Percentiles rank a stretch among this genome's conserved stretches.
Evolutionary conservation across 805 yeast genomes (phyloP).

Genomic region (Phaffomyces opuntiae): DNA sequence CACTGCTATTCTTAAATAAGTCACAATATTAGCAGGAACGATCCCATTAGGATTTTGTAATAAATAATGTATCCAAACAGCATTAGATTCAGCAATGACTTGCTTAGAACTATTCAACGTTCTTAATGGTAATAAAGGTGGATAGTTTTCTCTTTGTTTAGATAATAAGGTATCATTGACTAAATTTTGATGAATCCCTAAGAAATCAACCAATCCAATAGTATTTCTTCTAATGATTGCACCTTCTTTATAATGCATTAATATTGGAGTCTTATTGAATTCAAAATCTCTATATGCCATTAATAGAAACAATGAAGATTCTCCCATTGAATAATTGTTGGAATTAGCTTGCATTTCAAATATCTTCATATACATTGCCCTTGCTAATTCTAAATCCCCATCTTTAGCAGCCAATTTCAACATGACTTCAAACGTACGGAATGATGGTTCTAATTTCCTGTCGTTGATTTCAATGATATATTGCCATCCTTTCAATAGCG

Average conservation of each 20-base stretch:
- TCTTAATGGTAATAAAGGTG: constrained; percentile 68
- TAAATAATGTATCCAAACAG: constrained; percentile 57
- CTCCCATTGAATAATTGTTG: constrained; percentile 2
- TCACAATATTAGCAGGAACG: constrained; percentile 35
- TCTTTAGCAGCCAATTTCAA: constrained; percentile 71
- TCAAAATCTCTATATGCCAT: constrained; percentile 41
- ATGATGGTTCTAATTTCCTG: constrained; percentile 31
- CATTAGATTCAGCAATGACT: constrained; percentile 68
- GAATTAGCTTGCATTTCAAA: constrained; percentile 26
- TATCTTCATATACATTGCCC: constrained; percentile 56
- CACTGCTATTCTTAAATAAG: constrained; percentile 44
- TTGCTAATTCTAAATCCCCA: constrained; percentile 65
- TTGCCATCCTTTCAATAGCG: constrained; percentile 65
- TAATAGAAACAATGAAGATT: constrained; percentile 30
- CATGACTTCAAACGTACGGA: constrained; percentile 56
- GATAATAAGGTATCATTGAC: constrained; percentile 10
- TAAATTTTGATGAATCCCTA: constrained; percentile 19
- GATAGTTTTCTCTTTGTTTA: constrained; percentile 20
- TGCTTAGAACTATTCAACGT: constrained; percentile 34
- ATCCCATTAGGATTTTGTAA: constrained; percentile 37
- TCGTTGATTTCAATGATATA: constrained; percentile 60
- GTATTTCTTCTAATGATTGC: constrained; percentile 39
- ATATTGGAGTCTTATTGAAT: constrained; percentile 25
- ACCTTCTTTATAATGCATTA: constrained; percentile 40
- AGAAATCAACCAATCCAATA: constrained; percentile 34